Base-by-base conservation (phyloP, 495 filamentous ascomycete species). In the Neurospora sp. region DNA sequence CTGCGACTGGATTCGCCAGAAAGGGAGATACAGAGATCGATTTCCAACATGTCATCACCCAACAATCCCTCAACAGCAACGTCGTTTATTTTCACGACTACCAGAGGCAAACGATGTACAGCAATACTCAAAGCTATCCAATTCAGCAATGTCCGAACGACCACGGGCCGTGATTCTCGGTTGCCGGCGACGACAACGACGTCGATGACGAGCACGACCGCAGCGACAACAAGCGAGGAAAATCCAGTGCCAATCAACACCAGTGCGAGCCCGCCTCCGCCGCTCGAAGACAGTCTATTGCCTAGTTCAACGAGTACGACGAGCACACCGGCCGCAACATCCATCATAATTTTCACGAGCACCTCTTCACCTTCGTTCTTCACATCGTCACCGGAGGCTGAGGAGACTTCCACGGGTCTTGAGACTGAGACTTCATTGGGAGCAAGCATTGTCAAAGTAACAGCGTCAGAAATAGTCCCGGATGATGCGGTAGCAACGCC, bases 21-120 rank as follows among this genome's bases (percentile, higher is more conserved):
- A 65, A 53, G 68, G 45, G 70, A 40, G 69, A 72, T 42, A 75
- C 31, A 61, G 70, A 44, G 59, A 69, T 16, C 48, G 69, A 69
- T 69, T 77, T 78, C 78, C 79, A 78, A 80, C 41, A 79, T 79
- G 76, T 74, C 79, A 39, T 74, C 72, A 44, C 71, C 74, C 44
- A 77, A 74, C 69, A 79, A 82, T 78, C 82, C 80, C 70, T 73
- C 78, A 77, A 80, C 82, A 74, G 81, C 79, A n/a, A 65, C 12
- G 14, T 65, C 53, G 27, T 65, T 65, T 35, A 81, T 76, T 39
- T 79, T 84, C 73, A 84, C 85, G 38, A 83, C 78, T 16, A 81
- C 86, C 68, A 69, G 80, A 27, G 85, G 85, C 22, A 82, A 77
- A 72, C 81, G 79, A 76, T 87, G 86, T 76, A 86, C 85, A 74